These are phyloP conservation scores for Mimosa bimucronata DNA, from an alignment of 306 rosid species.

Conservation along the genomic window DNA sequence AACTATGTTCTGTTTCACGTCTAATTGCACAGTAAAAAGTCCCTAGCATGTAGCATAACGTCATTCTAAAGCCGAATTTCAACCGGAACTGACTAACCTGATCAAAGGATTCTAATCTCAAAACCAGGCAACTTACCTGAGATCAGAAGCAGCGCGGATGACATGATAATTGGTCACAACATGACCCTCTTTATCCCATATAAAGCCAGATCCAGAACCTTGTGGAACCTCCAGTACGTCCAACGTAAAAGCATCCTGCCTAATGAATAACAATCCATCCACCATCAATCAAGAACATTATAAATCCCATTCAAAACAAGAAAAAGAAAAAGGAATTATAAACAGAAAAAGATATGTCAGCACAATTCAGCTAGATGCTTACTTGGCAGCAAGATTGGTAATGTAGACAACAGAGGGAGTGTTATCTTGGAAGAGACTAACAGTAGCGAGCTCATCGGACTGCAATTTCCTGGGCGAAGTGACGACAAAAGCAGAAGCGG, in stretches of 20 bases:
- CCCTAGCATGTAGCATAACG: neutral
- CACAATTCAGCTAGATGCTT: neutral
- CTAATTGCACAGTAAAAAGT: neutral
- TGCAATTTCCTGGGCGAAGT: slow-evolving; percentile 8
- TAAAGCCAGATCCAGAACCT: slow-evolving; percentile 4
- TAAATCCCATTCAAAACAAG: neutral
- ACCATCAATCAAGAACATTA: neutral
- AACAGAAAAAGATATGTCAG: too few species aligned
- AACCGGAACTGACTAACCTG: neutral
- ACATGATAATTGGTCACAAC: slow-evolving; percentile 7
- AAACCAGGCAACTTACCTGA: neutral
- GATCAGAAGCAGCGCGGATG: slow-evolving; percentile 4
- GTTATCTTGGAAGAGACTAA: neutral
- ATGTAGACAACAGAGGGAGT: slow-evolving; percentile 3
- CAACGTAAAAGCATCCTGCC: slow-evolving; percentile 15
- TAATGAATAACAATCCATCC: neutral
- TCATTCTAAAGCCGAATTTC: neutral
- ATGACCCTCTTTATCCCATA: neutral
- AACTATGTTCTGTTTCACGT: neutral
- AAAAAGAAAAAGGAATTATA: neutral
- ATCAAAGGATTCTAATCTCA: neutral
- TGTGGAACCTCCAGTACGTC: neutral
- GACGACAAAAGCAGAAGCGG: neutral
- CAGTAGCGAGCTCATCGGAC: slow-evolving; percentile 1
- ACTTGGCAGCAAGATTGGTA: neutral